Percentiles rank a stretch among this genome's conserved stretches.
Evolutionary conservation across 192 early-diverging fungal genomes (phyloP).

Genomic region (Coemansia sp.): DNA sequence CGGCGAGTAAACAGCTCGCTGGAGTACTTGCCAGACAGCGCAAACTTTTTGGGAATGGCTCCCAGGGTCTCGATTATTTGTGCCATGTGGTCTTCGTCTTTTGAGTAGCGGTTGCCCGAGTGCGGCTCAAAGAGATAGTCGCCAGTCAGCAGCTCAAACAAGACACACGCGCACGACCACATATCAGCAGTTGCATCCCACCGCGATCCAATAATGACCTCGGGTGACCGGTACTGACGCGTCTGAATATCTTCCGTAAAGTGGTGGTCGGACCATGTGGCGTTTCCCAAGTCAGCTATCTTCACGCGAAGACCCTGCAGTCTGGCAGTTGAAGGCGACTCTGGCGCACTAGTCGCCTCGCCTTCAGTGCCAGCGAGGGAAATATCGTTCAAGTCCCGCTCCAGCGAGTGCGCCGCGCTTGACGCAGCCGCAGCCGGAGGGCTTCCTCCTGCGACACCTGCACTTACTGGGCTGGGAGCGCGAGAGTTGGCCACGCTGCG

Average conservation of each 20-base stretch:
- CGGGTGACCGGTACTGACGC: conserved; percentile 94
- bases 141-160: conserved; percentile 93
- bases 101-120: conserved; percentile 77
- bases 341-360: conserved; percentile 16
- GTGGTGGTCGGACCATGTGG: conserved; percentile 95
- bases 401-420: conserved; percentile 53
- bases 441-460: background rate
- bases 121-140: conserved; percentile 97
- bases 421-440: background rate
- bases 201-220: conserved; percentile 87
- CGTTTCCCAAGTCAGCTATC: conserved; percentile 96
- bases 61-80: conserved; percentile 96
- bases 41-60: conserved; percentile 78
- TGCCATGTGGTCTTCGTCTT: conserved; percentile 97
- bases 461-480: conserved; percentile 43
- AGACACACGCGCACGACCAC: conserved; percentile 94
- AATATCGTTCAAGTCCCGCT: conserved; percentile 70
- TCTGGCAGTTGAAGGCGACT: conserved; percentile 11
- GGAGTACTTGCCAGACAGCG: conserved; percentile 82
- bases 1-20: conserved; percentile 86
- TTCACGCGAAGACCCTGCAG: conserved; percentile 73
- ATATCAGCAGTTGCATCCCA: conserved; percentile 90
- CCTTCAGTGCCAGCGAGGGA: conserved; percentile 58
- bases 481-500: conserved; percentile 58
- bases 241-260: conserved; percentile 98